Base-by-base conservation (phyloP, 177 flowering plant genomes). In the Tripterygium wilfordii region DNA sequence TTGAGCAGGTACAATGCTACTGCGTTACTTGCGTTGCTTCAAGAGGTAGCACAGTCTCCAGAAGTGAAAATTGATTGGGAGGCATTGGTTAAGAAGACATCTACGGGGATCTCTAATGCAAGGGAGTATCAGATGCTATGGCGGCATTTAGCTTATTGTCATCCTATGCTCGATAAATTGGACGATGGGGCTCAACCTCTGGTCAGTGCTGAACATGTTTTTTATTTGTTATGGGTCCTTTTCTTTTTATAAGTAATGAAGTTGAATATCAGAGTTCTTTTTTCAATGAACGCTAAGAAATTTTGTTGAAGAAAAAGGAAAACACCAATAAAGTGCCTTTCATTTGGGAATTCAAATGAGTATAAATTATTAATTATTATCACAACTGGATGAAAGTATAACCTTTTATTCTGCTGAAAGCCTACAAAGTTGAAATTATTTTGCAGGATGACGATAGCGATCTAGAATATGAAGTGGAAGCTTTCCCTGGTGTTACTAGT, bases 361-460 rank as follows among this genome's bases (percentile, higher is more conserved):
- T n/a, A n/a, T n/a, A n/a, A n/a, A n/a, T n/a, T n/a, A n/a, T n/a
- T n/a, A n/a, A n/a, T n/a, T n/a, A n/a, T n/a, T n/a, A n/a, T n/a
- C n/a, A n/a, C n/a, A n/a, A n/a, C n/a, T n/a, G n/a, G n/a, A n/a
- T n/a, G n/a, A n/a, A n/a, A n/a, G n/a, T n/a, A n/a, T n/a, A n/a
- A n/a, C n/a, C n/a, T n/a, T n/a, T n/a, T n/a, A n/a, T n/a, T n/a
- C n/a, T n/a, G n/a, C n/a, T n/a, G n/a, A n/a, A n/a, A n/a, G n/a
- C n/a, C n/a, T n/a, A n/a, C n/a, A n/a, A n/a, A n/a, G n/a, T n/a
- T n/a, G n/a, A n/a, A n/a, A n/a, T n/a, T n/a, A n/a, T n/a, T n/a
- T n/a, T 63, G 49, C 77, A 92, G 96, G 96, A 84, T 69, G 98
- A 92, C 66, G 95, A 86, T 27, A 92, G 98, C 71, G 98, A 92